Evolutionary conservation across 2,329 filamentous ascomycete genomes (phyloP).

Genomic region (Neopestalotiopsis sp.): DNA sequence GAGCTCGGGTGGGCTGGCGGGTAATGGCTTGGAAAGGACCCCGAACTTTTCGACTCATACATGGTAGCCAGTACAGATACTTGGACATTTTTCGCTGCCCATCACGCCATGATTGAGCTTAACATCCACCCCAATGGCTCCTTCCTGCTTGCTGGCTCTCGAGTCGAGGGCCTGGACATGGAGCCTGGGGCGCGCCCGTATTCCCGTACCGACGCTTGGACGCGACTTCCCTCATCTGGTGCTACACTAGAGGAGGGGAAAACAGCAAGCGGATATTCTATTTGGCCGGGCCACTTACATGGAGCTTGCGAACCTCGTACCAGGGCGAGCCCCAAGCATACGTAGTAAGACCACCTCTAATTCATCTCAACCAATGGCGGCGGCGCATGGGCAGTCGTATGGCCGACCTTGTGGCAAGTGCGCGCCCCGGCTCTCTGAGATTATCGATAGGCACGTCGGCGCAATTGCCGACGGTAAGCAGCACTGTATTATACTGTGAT

Average conservation of each 20-base stretch:
- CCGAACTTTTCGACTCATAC: constrained; percentile 3
- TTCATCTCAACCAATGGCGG: background rate
- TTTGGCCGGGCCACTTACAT: constrained; percentile 9
- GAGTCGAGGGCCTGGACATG: background rate
- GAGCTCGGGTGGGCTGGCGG: constrained; percentile 1
- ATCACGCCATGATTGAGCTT: no score
- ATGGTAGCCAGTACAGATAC: background rate
- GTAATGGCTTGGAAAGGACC: background rate
- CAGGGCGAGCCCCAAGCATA: background rate
- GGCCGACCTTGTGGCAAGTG: background rate
- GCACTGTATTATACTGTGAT: constrained; percentile 9
- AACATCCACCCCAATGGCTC: background rate
- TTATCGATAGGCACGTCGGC: constrained; percentile 3
- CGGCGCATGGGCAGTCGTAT: background rate
- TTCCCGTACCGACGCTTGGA: no score
- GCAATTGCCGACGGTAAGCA: constrained; percentile 9
- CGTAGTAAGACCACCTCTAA: background rate
- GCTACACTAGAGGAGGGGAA: background rate
- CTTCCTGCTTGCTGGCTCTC: background rate
- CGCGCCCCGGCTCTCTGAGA: background rate
- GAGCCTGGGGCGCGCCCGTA: no score
- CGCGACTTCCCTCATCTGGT: background rate
- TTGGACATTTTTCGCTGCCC: no score
- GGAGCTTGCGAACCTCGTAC: background rate
- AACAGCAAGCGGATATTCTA: constrained; percentile 3